Evolutionary conservation across 352 stramenopile species (phyloP).

Genomic region (Phytophthora fragariaefolia): DNA sequence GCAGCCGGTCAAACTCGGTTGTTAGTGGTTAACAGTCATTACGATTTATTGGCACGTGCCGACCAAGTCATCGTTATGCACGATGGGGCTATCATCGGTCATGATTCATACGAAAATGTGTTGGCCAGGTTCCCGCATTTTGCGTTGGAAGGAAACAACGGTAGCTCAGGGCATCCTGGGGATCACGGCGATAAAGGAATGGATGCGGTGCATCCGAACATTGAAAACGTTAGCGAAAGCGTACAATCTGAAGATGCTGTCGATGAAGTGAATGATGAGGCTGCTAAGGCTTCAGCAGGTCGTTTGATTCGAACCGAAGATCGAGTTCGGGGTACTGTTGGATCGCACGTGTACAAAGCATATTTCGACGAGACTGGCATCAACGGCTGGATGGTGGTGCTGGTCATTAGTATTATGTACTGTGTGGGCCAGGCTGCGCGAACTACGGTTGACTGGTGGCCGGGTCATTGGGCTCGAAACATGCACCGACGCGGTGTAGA

Average conservation of each 20-base stretch:
- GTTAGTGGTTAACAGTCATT: constrained; percentile 93
- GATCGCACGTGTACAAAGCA: constrained; percentile 26
- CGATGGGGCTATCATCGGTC: constrained; percentile 74
- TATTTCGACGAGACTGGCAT: constrained; percentile 42
- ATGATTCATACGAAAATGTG: constrained; percentile 79
- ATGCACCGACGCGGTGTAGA: constrained; percentile 17
- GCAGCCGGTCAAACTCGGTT: constrained; percentile 75
- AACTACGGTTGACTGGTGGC: constrained; percentile 29
- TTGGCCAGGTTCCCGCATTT: constrained; percentile 44
- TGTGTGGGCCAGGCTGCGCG: constrained; percentile 7
- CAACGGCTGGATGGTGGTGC: constrained; percentile 19
- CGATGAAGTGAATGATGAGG: neutral
- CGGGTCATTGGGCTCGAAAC: constrained; percentile 24
- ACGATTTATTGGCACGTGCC: constrained; percentile 81
- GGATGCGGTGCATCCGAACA: no score
- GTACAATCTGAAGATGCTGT: no score
- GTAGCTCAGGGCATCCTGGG: neutral
- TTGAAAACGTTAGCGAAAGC: no score
- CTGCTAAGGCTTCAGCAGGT: constrained; percentile 2
- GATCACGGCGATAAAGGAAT: no score
- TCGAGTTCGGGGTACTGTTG: constrained; percentile 38
- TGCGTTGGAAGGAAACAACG: neutral
- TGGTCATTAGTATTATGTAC: constrained; percentile 9
- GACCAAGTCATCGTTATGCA: constrained; percentile 70
- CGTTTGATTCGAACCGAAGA: constrained; percentile 35